Percentiles rank a stretch among this genome's conserved stretches.
These are phyloP conservation scores for Termitomyces sp. DNA, from an alignment of 768 basidiomycete genomes.

Conservation along the genomic window DNA sequence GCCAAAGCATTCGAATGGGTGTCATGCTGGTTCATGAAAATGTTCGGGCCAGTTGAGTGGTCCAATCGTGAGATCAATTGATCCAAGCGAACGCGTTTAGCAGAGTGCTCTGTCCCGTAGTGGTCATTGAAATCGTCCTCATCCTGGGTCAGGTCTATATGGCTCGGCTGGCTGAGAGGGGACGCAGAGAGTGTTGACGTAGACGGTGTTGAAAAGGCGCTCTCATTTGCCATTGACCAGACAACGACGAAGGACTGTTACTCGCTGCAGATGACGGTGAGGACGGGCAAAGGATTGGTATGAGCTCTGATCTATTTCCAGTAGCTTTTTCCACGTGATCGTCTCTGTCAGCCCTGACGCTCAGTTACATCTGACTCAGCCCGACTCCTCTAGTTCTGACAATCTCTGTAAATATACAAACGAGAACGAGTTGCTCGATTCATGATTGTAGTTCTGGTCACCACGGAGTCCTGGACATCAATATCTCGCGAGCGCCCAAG, in stretches of 20 bases:
- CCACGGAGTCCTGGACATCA: no score
- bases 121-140: slow-evolving; percentile 53
- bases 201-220: slow-evolving; percentile 3
- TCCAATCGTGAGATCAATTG: slow-evolving; percentile 13
- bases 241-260: neutral
- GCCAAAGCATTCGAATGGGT: slow-evolving; percentile 8
- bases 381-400: neutral
- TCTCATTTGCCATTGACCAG: slow-evolving; percentile 8
- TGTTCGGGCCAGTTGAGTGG: slow-evolving; percentile 5
- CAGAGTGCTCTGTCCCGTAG: slow-evolving; percentile 29
- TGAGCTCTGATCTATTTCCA: neutral
- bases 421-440: no score
- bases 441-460: no score
- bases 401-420: no score
- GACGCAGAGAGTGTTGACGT: slow-evolving; percentile 7
- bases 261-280: slow-evolving; percentile 4
- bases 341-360: slow-evolving; percentile 13
- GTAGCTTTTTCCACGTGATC: slow-evolving; percentile 15
- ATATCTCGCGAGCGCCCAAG: no score
- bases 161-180: slow-evolving; percentile 11
- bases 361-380: slow-evolving; percentile 6
- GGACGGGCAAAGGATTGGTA: slow-evolving; percentile 1
- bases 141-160: slow-evolving; percentile 69
- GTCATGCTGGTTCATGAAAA: slow-evolving; percentile 6
- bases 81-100: slow-evolving; percentile 44